phyloP scores from a whole-genome alignment of 108 stramenopile genomes.

The Skeletonema costatum region DNA sequence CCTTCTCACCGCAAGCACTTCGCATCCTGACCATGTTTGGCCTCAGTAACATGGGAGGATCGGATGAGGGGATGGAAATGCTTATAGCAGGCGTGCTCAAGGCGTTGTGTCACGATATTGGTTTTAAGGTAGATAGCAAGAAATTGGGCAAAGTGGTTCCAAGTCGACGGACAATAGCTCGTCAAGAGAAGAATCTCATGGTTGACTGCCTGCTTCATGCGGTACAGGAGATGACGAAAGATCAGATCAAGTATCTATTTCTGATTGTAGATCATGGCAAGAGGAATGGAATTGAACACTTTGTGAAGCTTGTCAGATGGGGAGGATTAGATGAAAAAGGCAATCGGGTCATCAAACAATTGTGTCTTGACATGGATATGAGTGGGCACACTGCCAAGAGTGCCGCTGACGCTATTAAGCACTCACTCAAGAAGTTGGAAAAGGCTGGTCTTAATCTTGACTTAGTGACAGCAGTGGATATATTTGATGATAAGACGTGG shows the following conservation, averaged over 20 bases:
- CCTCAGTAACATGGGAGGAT: not conserved
- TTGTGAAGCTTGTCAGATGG: constrained; percentile 20
- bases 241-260: not conserved
- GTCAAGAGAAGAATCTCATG: not conserved
- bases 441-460: not conserved
- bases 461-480: not conserved
- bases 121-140: not conserved
- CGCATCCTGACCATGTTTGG: not conserved
- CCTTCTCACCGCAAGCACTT: not conserved
- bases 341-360: not conserved
- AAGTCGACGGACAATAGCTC: not conserved
- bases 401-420: constrained; percentile 10
- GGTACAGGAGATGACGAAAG: not conserved
- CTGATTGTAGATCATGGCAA: constrained; percentile 23
- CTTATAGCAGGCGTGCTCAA: not conserved
- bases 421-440: not conserved
- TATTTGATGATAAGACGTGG: not conserved
- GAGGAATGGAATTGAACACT: constrained; percentile 11
- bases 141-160: not conserved
- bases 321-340: not conserved
- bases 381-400: constrained; percentile 9
- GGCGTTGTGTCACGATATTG: not conserved
- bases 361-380: constrained; percentile 13
- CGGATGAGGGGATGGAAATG: not conserved
- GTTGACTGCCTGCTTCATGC: not conserved